Evolutionary conservation across 2,329 filamentous ascomycete species (phyloP).

Genomic region (Alternaria hordeiaustralica): DNA sequence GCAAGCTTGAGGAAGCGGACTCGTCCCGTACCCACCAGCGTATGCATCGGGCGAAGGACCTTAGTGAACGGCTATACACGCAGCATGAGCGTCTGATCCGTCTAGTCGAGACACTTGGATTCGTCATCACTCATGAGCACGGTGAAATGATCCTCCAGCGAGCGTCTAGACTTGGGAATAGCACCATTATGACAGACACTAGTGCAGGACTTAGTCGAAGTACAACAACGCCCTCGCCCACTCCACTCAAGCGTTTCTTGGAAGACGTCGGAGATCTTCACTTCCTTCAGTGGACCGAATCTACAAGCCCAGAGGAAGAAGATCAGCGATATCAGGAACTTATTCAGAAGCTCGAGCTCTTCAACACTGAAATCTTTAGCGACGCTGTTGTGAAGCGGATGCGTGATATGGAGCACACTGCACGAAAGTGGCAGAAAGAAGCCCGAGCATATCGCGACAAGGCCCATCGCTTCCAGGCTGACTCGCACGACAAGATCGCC

Average conservation of each 20-base stretch:
- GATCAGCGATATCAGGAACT: constrained; percentile 76
- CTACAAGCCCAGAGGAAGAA: constrained; percentile 69
- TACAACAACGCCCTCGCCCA: constrained; percentile 60
- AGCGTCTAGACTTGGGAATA: constrained; percentile 62
- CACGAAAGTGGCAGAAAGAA: constrained; percentile 92
- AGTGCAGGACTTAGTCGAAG: constrained; percentile 56
- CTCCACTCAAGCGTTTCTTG: constrained; percentile 62
- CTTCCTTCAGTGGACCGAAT: constrained; percentile 82
- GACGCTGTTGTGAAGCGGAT: constrained; percentile 88
- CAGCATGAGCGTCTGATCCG: constrained; percentile 85
- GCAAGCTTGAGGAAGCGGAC: constrained; percentile 56
- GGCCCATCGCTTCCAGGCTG: constrained; percentile 78
- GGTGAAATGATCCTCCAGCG: constrained; percentile 78
- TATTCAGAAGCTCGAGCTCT: constrained; percentile 73
- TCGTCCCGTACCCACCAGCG: constrained; percentile 70
- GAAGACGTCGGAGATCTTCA: constrained; percentile 72
- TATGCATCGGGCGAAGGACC: constrained; percentile 75
- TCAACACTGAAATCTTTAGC: constrained; percentile 83
- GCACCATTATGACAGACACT: constrained; percentile 52
- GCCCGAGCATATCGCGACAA: constrained; percentile 86
- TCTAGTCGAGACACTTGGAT: constrained; percentile 86
- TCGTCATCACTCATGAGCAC: constrained; percentile 76
- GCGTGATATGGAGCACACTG: constrained; percentile 91
- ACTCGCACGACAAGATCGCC: constrained; percentile 94
- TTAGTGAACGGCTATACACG: constrained; percentile 81